Percentiles rank a stretch among this genome's conserved stretches.
Conservation (phyloP, 345 rosid genomes). For the Pistacia integerrima region DNA sequence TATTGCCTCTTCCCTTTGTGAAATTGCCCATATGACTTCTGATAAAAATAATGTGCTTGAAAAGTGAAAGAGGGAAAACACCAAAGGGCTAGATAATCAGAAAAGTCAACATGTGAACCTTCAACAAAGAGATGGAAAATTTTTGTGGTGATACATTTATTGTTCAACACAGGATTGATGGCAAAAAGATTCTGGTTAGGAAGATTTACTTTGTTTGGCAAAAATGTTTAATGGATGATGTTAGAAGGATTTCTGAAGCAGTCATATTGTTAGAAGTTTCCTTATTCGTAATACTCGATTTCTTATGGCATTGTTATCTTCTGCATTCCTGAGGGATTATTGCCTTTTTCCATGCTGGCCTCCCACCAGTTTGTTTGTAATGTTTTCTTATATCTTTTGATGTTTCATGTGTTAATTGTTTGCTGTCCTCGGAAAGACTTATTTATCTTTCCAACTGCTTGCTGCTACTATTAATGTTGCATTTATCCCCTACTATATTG, state of each 20-base stretch:
- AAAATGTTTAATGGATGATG: no score
- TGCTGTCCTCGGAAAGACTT: no score
- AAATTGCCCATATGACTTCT: no score
- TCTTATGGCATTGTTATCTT: background rate
- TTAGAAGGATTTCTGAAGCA: no score
- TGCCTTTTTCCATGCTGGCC: background rate
- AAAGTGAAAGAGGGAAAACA: background rate
- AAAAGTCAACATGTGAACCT: background rate
- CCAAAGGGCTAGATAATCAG: background rate
- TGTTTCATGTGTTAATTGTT: no score
- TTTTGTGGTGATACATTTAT: background rate
- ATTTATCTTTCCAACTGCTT: no score
- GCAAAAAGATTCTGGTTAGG: background rate
- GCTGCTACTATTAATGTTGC: no score
- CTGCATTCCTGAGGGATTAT: background rate
- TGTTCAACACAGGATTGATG: background rate
- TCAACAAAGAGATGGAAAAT: background rate
- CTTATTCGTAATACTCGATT: background rate
- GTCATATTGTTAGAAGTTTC: no score
- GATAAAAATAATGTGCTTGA: background rate
- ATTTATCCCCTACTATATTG: no score
- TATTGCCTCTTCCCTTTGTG: no score
- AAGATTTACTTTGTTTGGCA: no score
- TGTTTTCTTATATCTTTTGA: background rate
- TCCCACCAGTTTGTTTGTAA: background rate